phyloP scores from a whole-genome alignment of 1,284 basidiomycete species.

The Sanghuangporus baumii region DNA sequence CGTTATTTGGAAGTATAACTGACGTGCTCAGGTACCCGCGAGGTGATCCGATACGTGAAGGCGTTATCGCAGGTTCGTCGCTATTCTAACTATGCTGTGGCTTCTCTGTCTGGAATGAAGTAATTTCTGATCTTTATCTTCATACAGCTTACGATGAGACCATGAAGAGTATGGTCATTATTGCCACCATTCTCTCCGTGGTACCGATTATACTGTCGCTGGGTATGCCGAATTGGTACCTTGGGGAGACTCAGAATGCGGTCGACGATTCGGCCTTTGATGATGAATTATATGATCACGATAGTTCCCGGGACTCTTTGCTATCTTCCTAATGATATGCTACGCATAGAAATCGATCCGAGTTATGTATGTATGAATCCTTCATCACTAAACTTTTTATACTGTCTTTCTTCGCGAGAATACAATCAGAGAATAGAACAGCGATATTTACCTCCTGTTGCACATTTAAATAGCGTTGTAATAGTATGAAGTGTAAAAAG shows the following conservation, averaged over 20 bases:
- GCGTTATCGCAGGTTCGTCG: slow-evolving; percentile 45
- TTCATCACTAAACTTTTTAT: too few relatives aligned
- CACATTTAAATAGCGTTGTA: too few relatives aligned
- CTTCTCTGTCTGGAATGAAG: not conserved
- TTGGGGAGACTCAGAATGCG: slow-evolving; percentile 42
- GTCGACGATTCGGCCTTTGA: slow-evolving; percentile 27
- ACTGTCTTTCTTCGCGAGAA: too few relatives aligned
- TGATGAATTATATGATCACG: not conserved
- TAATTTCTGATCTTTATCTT: not conserved
- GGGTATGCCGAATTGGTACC: slow-evolving; percentile 42
- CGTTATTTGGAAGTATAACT: slow-evolving; percentile 48
- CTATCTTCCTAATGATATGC: not conserved
- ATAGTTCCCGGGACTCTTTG: not conserved
- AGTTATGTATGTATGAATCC: not conserved
- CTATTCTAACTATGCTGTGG: not conserved
- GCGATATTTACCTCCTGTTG: too few relatives aligned
- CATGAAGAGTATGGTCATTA: slow-evolving; percentile 49
- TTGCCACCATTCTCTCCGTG: slow-evolving; percentile 35
- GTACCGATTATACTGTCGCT: slow-evolving; percentile 35
- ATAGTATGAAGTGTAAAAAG: too few relatives aligned
- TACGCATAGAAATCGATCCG: not conserved
- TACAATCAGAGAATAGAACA: too few relatives aligned
- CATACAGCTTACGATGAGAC: slow-evolving; percentile 44
- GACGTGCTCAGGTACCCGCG: slow-evolving; percentile 39
- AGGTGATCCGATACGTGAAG: slow-evolving; percentile 49